Evolutionary conservation across 2,329 filamentous ascomycete genomes (phyloP).

Genomic region (Sarocladium strictum): DNA sequence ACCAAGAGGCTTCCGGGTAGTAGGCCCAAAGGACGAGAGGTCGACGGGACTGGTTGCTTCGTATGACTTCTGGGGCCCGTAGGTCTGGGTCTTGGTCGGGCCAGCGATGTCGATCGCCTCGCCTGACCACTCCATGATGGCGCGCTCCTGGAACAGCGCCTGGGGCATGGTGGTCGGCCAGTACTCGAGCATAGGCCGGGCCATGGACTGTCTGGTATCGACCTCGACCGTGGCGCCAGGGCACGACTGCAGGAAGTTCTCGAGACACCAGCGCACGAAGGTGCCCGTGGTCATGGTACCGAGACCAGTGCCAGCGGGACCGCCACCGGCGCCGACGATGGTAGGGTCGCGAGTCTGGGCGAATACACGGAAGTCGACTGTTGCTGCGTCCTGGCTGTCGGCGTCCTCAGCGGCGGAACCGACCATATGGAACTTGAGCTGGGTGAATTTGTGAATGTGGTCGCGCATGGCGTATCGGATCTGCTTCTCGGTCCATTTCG

Average conservation of each 20-base stretch:
- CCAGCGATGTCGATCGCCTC: constrained; percentile 14
- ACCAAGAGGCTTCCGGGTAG: constrained; percentile 20
- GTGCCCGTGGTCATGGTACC: constrained; percentile 26
- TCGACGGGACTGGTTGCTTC: constrained; percentile 5
- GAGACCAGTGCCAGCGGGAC: constrained; percentile 28
- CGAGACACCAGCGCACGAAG: constrained; percentile 16
- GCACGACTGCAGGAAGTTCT: constrained; percentile 30
- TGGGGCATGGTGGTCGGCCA: constrained; percentile 21
- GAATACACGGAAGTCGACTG: constrained; percentile 39
- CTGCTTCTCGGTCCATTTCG: constrained; percentile 8
- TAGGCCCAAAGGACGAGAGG: constrained; percentile 15
- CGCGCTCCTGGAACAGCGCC: constrained; percentile 13
- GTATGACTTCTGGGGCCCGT: constrained; percentile 10
- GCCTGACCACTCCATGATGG: constrained; percentile 13
- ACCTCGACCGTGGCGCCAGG: constrained; percentile 35
- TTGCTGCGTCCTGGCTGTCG: constrained; percentile 34
- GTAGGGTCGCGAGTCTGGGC: constrained; percentile 36
- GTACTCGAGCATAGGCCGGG: constrained; percentile 19
- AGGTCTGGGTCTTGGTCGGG: constrained; percentile 16
- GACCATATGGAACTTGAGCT: constrained; percentile 26
- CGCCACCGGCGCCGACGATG: constrained; percentile 20
- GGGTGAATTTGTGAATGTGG: constrained; percentile 28
- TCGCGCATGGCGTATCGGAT: constrained; percentile 28
- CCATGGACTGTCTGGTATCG: constrained; percentile 30
- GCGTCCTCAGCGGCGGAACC: constrained; percentile 31